Evolutionary conservation across 2,329 filamentous ascomycete species (phyloP).

Genomic region (Pyrenochaeta sp.): DNA sequence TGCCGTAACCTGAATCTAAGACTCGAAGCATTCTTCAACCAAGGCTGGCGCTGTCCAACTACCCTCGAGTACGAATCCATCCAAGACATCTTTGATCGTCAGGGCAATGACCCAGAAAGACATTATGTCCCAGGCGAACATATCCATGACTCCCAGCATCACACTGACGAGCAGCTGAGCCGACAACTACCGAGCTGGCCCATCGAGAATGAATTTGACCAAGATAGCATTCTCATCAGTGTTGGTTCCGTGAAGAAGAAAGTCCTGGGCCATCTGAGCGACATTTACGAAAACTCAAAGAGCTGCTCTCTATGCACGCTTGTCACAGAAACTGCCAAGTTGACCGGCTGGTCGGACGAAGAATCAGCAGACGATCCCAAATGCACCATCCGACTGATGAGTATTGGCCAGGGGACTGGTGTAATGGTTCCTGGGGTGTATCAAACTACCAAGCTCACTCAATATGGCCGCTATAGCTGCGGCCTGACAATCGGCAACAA

Average conservation of each 20-base stretch:
- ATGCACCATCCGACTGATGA: neutral
- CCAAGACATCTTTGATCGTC: neutral
- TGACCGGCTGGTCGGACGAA: neutral
- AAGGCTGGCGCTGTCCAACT: neutral
- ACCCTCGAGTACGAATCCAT: neutral
- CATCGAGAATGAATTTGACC: neutral
- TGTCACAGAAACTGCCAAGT: neutral
- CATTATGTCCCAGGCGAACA: neutral
- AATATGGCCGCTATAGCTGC: neutral
- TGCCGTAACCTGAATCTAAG: neutral
- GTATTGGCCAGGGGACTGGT: neutral
- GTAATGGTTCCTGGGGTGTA: neutral
- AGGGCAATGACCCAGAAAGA: neutral
- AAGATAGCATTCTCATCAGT: neutral
- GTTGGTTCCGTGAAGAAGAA: neutral
- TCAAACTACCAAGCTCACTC: neutral
- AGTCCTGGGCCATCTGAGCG: neutral
- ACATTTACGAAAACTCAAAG: neutral
- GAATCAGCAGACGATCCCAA: neutral
- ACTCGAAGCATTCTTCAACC: neutral
- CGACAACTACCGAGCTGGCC: neutral
- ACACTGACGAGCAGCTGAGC: neutral
- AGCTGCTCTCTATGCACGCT: neutral
- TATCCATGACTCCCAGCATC: neutral
- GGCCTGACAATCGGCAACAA: neutral